Percentiles rank a stretch among this genome's conserved stretches.
Conservation (phyloP, 352 stramenopile genomes). For the Globisporangium rhizosaccharum region DNA sequence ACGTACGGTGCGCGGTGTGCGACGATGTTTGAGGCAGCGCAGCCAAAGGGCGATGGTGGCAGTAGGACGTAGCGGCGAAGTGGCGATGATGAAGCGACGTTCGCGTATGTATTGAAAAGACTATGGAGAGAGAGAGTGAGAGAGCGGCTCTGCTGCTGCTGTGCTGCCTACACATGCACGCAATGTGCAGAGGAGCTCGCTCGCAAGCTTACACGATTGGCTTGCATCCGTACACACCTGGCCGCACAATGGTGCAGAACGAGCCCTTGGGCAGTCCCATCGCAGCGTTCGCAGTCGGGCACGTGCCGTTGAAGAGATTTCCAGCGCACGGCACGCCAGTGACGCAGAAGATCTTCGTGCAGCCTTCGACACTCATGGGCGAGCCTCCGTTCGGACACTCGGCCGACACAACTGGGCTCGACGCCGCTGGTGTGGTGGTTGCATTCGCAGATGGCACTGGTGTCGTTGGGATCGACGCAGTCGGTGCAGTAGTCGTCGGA, state of each 20-base stretch:
- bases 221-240: conserved; percentile 12
- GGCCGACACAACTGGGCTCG: background rate
- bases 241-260: conserved; percentile 6
- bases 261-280: conserved; percentile 10
- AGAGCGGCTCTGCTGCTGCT: background rate
- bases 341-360: conserved; percentile 20
- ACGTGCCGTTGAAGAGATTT: conserved; percentile 2
- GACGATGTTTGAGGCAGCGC: conserved; percentile 17
- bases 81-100: too few species aligned
- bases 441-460: background rate
- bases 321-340: conserved; percentile 13
- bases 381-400: conserved; percentile 8
- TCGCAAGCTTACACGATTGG: conserved; percentile 5
- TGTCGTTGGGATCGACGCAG: background rate
- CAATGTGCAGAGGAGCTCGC: background rate
- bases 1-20: conserved; percentile 23
- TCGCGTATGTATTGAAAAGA: background rate
- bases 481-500: background rate
- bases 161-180: background rate
- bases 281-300: conserved; percentile 2
- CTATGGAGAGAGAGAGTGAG: background rate
- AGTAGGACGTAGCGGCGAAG: background rate
- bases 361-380: conserved; percentile 6
- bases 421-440: background rate
- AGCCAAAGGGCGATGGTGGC: background rate